These are phyloP conservation scores for Nephromyces sp. DNA, from an alignment of 169 alveolate genomes.

Conservation along the genomic window DNA sequence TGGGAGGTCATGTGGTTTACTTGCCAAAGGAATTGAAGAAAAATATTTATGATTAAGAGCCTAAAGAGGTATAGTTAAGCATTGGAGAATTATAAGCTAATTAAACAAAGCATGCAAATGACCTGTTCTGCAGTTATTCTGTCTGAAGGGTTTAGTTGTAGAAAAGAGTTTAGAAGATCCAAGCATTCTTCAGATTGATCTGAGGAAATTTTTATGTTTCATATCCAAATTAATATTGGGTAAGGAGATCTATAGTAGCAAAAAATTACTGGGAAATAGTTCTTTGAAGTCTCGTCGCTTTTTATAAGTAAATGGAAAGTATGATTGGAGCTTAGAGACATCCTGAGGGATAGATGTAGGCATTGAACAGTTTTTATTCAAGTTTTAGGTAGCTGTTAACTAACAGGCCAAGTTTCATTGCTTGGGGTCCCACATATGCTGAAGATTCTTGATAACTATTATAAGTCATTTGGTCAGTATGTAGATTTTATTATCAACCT, in stretches of 20 bases:
- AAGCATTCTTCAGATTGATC: slow-evolving; percentile 6
- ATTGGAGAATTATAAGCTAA: background rate
- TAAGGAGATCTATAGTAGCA: too few relatives aligned
- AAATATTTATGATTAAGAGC: slow-evolving; percentile 63
- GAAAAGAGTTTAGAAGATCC: slow-evolving; percentile 50
- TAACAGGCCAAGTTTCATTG: background rate
- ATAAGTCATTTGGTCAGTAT: too few relatives aligned
- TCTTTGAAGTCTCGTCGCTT: background rate
- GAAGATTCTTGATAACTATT: background rate
- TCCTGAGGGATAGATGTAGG: background rate
- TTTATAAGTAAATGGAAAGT: background rate
- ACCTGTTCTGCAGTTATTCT: slow-evolving; percentile 47
- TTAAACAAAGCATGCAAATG: background rate
- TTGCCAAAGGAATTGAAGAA: slow-evolving; percentile 28
- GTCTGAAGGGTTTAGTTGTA: slow-evolving; percentile 50
- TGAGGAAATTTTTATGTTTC: background rate
- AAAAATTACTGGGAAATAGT: background rate
- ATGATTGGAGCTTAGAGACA: background rate
- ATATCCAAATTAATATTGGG: too few relatives aligned
- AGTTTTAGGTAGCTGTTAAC: too few relatives aligned
- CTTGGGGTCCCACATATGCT: background rate
- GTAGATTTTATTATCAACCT: too few relatives aligned
- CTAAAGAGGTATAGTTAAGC: slow-evolving; percentile 16
- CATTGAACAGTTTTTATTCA: too few relatives aligned
- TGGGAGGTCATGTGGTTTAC: slow-evolving; percentile 35